A percentile compares a stretch with the other conserved stretches of the same genome.
Conservation (phyloP, 176 grass and related monocot species). For the Saccharum officinarum region DNA sequence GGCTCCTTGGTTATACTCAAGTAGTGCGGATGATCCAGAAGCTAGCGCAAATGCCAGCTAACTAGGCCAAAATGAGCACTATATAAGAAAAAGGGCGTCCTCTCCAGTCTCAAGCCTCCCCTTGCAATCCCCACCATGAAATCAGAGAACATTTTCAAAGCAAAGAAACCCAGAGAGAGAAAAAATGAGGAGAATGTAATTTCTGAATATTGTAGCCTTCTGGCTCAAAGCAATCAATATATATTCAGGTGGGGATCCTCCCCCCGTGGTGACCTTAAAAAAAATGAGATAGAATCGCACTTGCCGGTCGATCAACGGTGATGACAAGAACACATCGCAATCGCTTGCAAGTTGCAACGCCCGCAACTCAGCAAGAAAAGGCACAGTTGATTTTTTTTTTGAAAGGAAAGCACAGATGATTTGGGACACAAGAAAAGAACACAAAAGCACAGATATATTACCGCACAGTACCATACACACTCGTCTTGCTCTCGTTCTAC, state of each 20-base stretch:
- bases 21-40: conserved; percentile 2
- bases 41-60: not conserved
- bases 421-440: conserved; percentile 3
- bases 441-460: not conserved
- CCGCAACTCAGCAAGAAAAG: not conserved
- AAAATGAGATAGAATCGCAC: not conserved
- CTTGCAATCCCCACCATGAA: conserved; percentile 33
- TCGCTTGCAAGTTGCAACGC: conserved; percentile 24
- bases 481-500: not conserved
- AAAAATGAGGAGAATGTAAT: too few relatives aligned
- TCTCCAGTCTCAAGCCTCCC: not conserved
- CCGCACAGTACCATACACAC: conserved; percentile 29
- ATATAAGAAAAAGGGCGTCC: not conserved
- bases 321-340: conserved; percentile 32
- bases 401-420: not conserved
- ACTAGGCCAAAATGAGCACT: conserved; percentile 15
- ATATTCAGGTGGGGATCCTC: too few relatives aligned
- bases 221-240: too few relatives aligned
- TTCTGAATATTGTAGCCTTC: too few relatives aligned
- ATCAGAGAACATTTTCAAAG: conserved; percentile 26
- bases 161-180: not conserved
- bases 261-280: too few relatives aligned
- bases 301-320: not conserved
- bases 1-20: not conserved
- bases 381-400: not conserved